A percentile compares a stretch with the other conserved stretches of the same genome.
These are phyloP conservation scores for Nannochloris sp. DNA, from an alignment of 139 green algal genomes.

Conservation along the genomic window DNA sequence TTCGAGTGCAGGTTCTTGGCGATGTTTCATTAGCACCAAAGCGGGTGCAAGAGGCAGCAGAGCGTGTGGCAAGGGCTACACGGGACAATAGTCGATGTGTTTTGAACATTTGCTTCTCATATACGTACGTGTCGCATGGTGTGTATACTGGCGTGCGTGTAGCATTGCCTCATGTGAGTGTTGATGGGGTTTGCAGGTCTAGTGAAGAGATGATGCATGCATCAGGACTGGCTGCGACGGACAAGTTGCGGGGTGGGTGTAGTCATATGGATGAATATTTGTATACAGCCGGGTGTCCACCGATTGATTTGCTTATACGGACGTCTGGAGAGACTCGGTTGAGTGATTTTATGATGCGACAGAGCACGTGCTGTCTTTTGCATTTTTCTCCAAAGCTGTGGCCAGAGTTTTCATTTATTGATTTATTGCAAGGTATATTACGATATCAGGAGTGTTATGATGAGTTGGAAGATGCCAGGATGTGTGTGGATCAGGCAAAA, in stretches of 20 bases:
- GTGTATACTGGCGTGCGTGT: neutral
- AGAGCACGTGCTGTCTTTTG: slow-evolving; percentile 57
- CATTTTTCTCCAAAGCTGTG: slow-evolving; percentile 70
- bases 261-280: slow-evolving; percentile 12
- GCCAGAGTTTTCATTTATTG: slow-evolving; percentile 73
- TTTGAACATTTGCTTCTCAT: slow-evolving; percentile 91
- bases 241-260: neutral
- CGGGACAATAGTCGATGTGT: slow-evolving; percentile 20
- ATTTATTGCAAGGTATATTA: slow-evolving; percentile 54
- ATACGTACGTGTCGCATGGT: slow-evolving; percentile 48
- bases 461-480: slow-evolving; percentile 5
- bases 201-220: slow-evolving; percentile 21
- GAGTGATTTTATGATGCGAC: slow-evolving; percentile 84
- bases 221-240: slow-evolving; percentile 1
- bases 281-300: slow-evolving; percentile 35
- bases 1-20: slow-evolving; percentile 69
- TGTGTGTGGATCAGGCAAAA: neutral
- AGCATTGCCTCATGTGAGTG: neutral
- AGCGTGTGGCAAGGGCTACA: slow-evolving; percentile 57
- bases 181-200: slow-evolving; percentile 9
- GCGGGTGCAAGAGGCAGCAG: slow-evolving; percentile 55
- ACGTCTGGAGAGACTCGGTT: slow-evolving; percentile 84
- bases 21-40: slow-evolving; percentile 61
- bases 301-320: slow-evolving; percentile 77
- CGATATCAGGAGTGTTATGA: slow-evolving; percentile 36